Conservation (phyloP, 257 asterid species). For the Nicotiana tomentosiformis region DNA sequence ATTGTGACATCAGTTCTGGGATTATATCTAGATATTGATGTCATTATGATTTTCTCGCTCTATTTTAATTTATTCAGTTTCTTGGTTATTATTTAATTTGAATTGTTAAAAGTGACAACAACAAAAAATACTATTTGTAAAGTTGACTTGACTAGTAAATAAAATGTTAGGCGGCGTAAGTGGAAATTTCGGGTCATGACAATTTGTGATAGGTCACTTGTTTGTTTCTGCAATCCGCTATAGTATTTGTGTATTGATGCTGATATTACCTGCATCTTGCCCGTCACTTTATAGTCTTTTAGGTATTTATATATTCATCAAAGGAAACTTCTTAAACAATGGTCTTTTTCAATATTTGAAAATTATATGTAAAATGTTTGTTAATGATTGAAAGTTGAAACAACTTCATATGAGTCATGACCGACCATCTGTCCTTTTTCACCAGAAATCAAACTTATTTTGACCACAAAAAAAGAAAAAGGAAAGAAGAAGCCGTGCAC, state of each 20-base stretch:
- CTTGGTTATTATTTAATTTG: too few relatives aligned
- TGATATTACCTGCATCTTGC: too few relatives aligned
- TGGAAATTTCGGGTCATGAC: too few relatives aligned
- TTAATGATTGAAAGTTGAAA: not conserved
- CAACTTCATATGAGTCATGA: not conserved
- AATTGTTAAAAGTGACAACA: too few relatives aligned
- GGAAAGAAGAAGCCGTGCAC: not conserved
- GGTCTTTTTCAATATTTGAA: not conserved
- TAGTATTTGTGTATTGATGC: not conserved
- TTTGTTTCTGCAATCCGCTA: not conserved
- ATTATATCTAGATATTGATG: too few relatives aligned
- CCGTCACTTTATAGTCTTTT: too few relatives aligned
- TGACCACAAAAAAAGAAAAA: too few relatives aligned
- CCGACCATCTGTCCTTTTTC: not conserved
- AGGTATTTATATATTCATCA: not conserved
- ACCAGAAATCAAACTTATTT: not conserved
- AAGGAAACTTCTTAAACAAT: not conserved
- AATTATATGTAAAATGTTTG: not conserved
- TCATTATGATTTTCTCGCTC: too few relatives aligned
- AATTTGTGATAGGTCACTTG: not conserved
- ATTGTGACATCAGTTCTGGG: too few relatives aligned
- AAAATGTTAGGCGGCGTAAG: fast-evolving
- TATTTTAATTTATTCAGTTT: too few relatives aligned
- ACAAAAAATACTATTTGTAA: too few relatives aligned
- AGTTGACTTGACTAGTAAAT: too few relatives aligned